Base-by-base conservation (phyloP, 192 early-diverging fungal species). In the Allomyces javanicus region DNA sequence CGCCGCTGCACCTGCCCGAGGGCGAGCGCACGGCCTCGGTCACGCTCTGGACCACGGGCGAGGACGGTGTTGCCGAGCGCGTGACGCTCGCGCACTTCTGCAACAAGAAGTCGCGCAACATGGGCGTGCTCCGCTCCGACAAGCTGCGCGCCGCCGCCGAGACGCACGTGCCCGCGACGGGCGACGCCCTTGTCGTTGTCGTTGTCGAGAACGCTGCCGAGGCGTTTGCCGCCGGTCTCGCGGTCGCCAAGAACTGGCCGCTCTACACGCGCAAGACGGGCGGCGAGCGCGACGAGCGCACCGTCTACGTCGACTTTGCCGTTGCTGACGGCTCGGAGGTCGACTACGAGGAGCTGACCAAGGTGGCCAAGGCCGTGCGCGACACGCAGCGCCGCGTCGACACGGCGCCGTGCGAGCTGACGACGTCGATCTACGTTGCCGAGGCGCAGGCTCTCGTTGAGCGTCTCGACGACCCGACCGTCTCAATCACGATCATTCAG, bases 351-450 rank as follows among this genome's bases (percentile, higher is more conserved):
- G 64, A 67, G 62, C 11, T 64, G 7, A 23, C 55, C 33, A 23
- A 22, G 22, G 24, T 73, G 2, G 24, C 67, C 6, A 55, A 77
- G 25, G 73, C 68, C 24, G 65, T 74, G 61, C 69, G 76, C 45
- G 58, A 71, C 1, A 64, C 69, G 50, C 69, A 73, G 23, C 61
- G 72, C 25, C 66, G 81, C 63, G 75, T 77, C 25, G 81, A 81
- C 69, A 79, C 70, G 24, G 75, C 81, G 17, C 66, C 69, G 25
- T 66, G 65, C 62, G 77, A 79, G 50, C 72, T 82, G 26, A 73
- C 77, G 69, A 72, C 75, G 19, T 63, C 72, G 17, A 65, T 68
- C 14, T 78, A 77, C 68, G 64, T 77, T n/a, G 68, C 71, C 23
- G 71, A 73, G 62, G 71, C 76, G 61, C 64, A 75, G 45, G 44